phyloP scores from a whole-genome alignment of 768 basidiomycete species.

The Coprinopsis marcescibilis region DNA sequence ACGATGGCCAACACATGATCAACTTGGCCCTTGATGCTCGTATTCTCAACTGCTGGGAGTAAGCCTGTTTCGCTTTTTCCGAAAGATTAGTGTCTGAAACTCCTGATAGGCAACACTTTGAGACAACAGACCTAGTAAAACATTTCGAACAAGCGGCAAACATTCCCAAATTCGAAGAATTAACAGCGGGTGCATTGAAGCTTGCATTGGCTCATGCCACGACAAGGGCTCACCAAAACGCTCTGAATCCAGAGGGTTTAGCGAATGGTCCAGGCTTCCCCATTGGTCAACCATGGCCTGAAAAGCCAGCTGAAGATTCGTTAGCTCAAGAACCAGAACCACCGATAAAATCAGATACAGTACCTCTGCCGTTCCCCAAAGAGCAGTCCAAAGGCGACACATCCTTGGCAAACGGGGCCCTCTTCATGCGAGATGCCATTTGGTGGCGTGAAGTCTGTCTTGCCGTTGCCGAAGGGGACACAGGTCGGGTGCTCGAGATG shows the following conservation, averaged over 20 bases:
- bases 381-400: slow-evolving; percentile 6
- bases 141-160: slow-evolving; percentile 2
- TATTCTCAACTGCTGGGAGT: slow-evolving; percentile 19
- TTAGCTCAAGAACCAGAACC: background rate
- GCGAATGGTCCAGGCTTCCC: no score
- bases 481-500: slow-evolving; percentile 20
- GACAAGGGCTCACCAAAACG: background rate
- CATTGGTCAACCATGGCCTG: no score
- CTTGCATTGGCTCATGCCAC: background rate
- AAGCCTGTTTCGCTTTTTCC: background rate
- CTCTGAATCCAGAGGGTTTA: no score
- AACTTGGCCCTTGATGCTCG: slow-evolving; percentile 17
- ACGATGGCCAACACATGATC: slow-evolving; percentile 16
- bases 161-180: background rate
- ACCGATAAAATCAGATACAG: background rate
- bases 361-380: slow-evolving; percentile 7
- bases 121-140: slow-evolving; percentile 9
- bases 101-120: slow-evolving; percentile 2
- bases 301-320: no score
- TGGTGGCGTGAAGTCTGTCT: slow-evolving; percentile 20
- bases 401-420: slow-evolving; percentile 16
- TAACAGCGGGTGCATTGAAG: background rate
- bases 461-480: slow-evolving; percentile 20
- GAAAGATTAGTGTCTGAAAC: background rate
- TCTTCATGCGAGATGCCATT: slow-evolving; percentile 19